Base-by-base conservation (phyloP, 2,329 filamentous ascomycete genomes). In the Macrophomina pseudophaseolina region DNA sequence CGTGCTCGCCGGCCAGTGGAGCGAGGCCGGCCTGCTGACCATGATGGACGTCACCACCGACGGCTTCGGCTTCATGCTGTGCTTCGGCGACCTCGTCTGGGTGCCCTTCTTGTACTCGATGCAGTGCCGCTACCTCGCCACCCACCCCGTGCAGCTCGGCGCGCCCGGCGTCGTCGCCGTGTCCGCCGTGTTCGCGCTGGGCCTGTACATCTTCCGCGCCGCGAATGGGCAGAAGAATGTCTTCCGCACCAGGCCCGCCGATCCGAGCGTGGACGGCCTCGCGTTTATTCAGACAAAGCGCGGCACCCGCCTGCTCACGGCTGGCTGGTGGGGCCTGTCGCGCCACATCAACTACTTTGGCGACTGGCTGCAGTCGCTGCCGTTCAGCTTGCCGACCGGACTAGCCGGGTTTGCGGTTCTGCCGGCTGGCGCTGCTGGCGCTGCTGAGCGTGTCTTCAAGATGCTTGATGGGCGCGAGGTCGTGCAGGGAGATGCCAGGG, bases 291-390 rank as follows among this genome's bases (percentile, higher is more conserved):
- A 94, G 81, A 98, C 94, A 11, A 88, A 89, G 74, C 85, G 87
- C 2, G 94, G 94, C 64, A 93, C 91, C 66, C 91, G 90, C 71
- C 86, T 97, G 40, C 85, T 97, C 70, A 88, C 89, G 3, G 90
- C 91, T 0, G 94, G 94, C 66, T 98, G 94, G 94, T 97, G 94
- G 94, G 94, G 94, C 53, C 83, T 87, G 30, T 91, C 93, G 0
- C 88, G 94, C 53, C 94, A 98, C 80, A 94, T 97, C 84, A 98
- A 97, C 82, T 97, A 98, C 80, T 81, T 97, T 1, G 94, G 93
- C 63, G 94, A 98, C 81, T 97, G 94, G 94, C 85, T 95, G 70
- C 93, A 97, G 87, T 87, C 90, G 6, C 97, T 92, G 92, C 88
- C 93, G 0, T 97, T 95, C 80, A 92, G 89, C 70, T 84, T 97